Evolutionary conservation across 2,329 filamentous ascomycete species (phyloP).

Genomic region (Hymenoscyphus occultus): DNA sequence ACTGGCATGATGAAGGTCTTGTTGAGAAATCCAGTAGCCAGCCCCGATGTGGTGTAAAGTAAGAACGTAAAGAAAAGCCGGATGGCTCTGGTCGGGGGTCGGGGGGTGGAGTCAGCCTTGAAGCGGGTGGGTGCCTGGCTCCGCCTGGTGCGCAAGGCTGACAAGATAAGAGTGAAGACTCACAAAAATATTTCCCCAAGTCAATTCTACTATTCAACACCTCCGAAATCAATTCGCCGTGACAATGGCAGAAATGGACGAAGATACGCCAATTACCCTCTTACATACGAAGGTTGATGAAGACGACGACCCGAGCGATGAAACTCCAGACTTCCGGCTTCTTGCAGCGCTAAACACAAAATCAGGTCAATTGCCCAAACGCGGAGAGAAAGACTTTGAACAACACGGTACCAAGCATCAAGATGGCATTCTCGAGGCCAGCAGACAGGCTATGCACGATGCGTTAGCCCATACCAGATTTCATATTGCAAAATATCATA

Average conservation of each 20-base stretch:
- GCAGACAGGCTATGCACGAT: slow-evolving; percentile 83
- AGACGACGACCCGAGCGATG: slow-evolving; percentile 69
- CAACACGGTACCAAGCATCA: slow-evolving; percentile 84
- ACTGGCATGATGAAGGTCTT: slow-evolving; percentile 54
- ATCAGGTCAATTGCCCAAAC: slow-evolving; percentile 67
- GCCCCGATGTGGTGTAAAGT: slow-evolving; percentile 7
- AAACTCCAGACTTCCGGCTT: slow-evolving; percentile 83
- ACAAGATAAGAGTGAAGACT: background rate
- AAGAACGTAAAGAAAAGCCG: slow-evolving; percentile 17
- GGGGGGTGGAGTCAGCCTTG: no score
- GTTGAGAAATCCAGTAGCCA: slow-evolving; percentile 23
- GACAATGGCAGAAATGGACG: slow-evolving; percentile 34
- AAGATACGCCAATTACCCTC: slow-evolving; percentile 35
- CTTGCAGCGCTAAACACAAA: slow-evolving; percentile 54
- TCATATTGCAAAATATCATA: slow-evolving; percentile 64
- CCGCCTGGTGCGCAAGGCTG: slow-evolving; percentile 15
- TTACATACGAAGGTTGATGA: slow-evolving; percentile 31
- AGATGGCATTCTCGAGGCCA: slow-evolving; percentile 72
- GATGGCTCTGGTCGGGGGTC: no score
- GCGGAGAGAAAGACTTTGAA: slow-evolving; percentile 97
- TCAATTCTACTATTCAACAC: background rate
- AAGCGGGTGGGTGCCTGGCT: background rate
- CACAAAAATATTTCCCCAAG: slow-evolving; percentile 7
- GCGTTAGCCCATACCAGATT: slow-evolving; percentile 75
- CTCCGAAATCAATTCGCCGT: slow-evolving; percentile 7